Conservation (phyloP, 1,284 basidiomycete species). For the Sparassis latifolia region DNA sequence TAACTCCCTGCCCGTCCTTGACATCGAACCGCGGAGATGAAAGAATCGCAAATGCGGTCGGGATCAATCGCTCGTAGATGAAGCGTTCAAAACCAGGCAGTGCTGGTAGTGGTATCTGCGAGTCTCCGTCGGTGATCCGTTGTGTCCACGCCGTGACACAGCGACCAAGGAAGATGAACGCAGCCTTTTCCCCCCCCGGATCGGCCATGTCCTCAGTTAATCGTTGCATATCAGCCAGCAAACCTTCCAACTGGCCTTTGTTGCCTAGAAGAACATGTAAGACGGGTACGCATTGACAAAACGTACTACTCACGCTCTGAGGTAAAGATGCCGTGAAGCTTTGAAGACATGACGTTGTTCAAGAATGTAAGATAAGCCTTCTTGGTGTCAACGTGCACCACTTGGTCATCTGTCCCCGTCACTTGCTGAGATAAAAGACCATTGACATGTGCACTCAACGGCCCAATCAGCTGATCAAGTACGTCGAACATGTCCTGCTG, state of each 20-base stretch:
- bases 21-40: constrained; percentile 79
- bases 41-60: constrained; percentile 79
- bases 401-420: constrained; percentile 86
- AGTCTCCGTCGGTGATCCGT: constrained; percentile 37
- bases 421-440: constrained; percentile 78
- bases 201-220: constrained; percentile 76
- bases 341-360: constrained; percentile 76
- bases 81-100: constrained; percentile 92
- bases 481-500: constrained; percentile 79
- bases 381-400: constrained; percentile 82
- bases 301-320: constrained; percentile 64
- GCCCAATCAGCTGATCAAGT: constrained; percentile 86
- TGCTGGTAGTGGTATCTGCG: constrained; percentile 35
- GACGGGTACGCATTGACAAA: neutral
- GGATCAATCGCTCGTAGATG: constrained; percentile 85
- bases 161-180: constrained; percentile 78
- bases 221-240: constrained; percentile 72
- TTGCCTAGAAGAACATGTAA: constrained; percentile 51
- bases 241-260: constrained; percentile 63
- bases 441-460: constrained; percentile 82
- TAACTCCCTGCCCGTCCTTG: constrained; percentile 80
- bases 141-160: constrained; percentile 79
- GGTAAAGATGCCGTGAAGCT: constrained; percentile 80
- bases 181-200: constrained; percentile 70
- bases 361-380: constrained; percentile 86